These are phyloP conservation scores for Beta vulgaris DNA, from an alignment of 148 eudicot species.

Conservation along the genomic window DNA sequence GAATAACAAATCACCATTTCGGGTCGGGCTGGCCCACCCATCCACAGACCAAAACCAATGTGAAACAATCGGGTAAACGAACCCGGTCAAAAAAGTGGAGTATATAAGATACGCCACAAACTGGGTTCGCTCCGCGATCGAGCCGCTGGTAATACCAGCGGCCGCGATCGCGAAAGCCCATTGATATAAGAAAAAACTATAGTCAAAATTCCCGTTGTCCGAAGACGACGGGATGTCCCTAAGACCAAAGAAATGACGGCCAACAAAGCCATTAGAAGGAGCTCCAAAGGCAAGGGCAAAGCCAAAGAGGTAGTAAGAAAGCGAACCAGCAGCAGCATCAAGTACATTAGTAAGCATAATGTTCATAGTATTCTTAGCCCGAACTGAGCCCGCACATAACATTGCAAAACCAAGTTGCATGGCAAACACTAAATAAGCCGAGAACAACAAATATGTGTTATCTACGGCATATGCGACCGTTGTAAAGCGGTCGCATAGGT, in stretches of 20 bases:
- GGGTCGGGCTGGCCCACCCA: slow-evolving; percentile 40
- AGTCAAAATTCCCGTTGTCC: slow-evolving; percentile 24
- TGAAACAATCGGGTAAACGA: slow-evolving; percentile 43
- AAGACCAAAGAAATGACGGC: slow-evolving; percentile 41
- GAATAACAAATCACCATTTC: slow-evolving; percentile 24
- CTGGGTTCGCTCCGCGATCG: slow-evolving; percentile 49
- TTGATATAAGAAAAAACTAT: slow-evolving; percentile 39
- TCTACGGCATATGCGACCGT: slow-evolving; percentile 46
- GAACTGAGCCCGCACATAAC: slow-evolving; percentile 61
- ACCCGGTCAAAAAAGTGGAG: slow-evolving; percentile 44
- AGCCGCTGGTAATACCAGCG: slow-evolving; percentile 47
- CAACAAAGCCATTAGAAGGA: slow-evolving; percentile 44
- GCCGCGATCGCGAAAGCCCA: slow-evolving; percentile 55
- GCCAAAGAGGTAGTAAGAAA: slow-evolving; percentile 53
- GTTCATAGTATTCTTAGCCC: slow-evolving; percentile 59
- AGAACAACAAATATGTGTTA: slow-evolving; percentile 49
- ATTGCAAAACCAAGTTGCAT: slow-evolving; percentile 63
- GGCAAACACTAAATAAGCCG: slow-evolving; percentile 50
- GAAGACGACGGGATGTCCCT: slow-evolving; percentile 15
- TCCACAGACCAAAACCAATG: slow-evolving; percentile 48
- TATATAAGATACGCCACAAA: slow-evolving; percentile 45
- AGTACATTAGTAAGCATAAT: slow-evolving; percentile 61
- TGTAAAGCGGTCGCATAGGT: slow-evolving; percentile 36
- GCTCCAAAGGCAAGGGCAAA: slow-evolving; percentile 48
- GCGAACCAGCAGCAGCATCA: slow-evolving; percentile 53